Percentiles rank a stretch among this genome's conserved stretches.
Evolutionary conservation across 352 stramenopile species (phyloP).

Genomic region (Phytophthora niederhauseri): DNA sequence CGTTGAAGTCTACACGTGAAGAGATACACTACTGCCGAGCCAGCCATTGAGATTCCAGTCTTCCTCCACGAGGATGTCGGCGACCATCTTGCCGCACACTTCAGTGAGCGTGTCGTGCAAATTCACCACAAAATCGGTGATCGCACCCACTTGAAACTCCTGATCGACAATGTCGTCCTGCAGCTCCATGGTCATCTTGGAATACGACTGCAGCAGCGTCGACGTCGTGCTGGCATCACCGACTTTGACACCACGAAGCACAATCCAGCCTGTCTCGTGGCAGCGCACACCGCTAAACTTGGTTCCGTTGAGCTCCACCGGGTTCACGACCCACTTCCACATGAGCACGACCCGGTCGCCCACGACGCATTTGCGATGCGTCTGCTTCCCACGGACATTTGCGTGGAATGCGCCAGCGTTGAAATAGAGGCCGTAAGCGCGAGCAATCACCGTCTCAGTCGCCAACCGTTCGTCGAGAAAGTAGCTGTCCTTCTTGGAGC

Average conservation of each 20-base stretch:
- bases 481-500: slow-evolving; percentile 35
- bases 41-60: slow-evolving; percentile 46
- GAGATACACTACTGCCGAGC: slow-evolving; percentile 8
- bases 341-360: slow-evolving; percentile 42
- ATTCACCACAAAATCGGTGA: slow-evolving; percentile 48
- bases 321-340: slow-evolving; percentile 54
- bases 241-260: slow-evolving; percentile 20
- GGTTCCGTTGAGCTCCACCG: slow-evolving; percentile 39
- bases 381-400: slow-evolving; percentile 51
- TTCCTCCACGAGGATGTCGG: slow-evolving; percentile 48
- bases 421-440: slow-evolving; percentile 34
- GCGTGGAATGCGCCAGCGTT: slow-evolving; percentile 29
- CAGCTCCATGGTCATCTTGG: slow-evolving; percentile 54
- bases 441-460: slow-evolving; percentile 30
- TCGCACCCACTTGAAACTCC: slow-evolving; percentile 39
- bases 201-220: slow-evolving; percentile 55
- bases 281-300: slow-evolving; percentile 41
- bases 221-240: slow-evolving; percentile 1
- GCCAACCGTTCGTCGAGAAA: slow-evolving; percentile 32
- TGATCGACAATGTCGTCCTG: slow-evolving; percentile 53
- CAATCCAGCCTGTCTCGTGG: slow-evolving; percentile 40
- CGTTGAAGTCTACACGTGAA: neutral
- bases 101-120: slow-evolving; percentile 40
- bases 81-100: slow-evolving; percentile 36
- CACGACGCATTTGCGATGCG: slow-evolving; percentile 43